Base-by-base conservation (phyloP, 108 stramenopile species). In the Aurantiochytrium sp. region DNA sequence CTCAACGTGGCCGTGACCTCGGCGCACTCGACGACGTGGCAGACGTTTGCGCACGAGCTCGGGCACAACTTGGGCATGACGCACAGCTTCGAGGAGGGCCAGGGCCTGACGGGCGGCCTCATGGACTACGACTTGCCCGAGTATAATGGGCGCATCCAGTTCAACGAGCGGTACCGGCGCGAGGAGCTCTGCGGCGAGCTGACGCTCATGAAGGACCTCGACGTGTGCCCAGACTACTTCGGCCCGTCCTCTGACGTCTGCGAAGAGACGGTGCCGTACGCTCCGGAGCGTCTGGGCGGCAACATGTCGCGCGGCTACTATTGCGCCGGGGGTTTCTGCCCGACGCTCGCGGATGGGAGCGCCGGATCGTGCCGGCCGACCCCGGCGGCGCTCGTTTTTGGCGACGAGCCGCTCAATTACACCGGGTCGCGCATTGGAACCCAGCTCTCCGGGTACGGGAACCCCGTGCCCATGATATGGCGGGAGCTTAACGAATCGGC, bases 151-250 rank as follows among this genome's bases (percentile, higher is more conserved):
- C 37, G 37, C 41, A 45, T 45, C 27, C 69, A 81, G 22, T 81
- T 81, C 42, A 81, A 81, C 22, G 69, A 81, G 42, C 8, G n/a
- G 15, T 81, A 81, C 27, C 69, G 69, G 17, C 37, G 42, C 24
- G 69, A 81, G 42, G 69, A 81, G 27, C 41, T 45, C 5, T 81
- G 69, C 27, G 69, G 22, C 6, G 69, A 81, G 69, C 69, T 81
- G 37, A 45, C 69, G 6, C 41, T 81, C 36, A 45, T 81, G 10
- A 45, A 19, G 24, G 42, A 45, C 22, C 37, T 81, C 42, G 42
- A 45, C 42, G 69, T 10, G 4, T 81, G 41, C 69, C 69, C 37
- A 4, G 24, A n/a, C 37, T 6, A 27, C 4, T 81, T 81, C 42
- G 42, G 24, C 42, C 69, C 69, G 24, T 27, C 41, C 27, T 15